Base-by-base conservation (phyloP, 352 stramenopile species). In the Aphanomyces invadans region DNA sequence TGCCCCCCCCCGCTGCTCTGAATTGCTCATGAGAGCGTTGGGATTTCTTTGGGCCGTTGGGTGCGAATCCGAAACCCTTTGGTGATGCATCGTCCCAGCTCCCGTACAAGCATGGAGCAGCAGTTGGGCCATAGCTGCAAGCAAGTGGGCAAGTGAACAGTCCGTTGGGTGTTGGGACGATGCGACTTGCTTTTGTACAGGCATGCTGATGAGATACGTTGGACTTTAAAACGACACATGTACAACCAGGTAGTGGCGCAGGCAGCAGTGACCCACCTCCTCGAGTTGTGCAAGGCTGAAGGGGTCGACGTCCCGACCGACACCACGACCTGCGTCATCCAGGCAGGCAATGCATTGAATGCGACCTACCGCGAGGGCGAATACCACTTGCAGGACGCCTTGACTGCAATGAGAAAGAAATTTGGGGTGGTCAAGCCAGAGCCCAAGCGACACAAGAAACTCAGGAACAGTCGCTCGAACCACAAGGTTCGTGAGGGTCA, bases 1-100 rank as follows among this genome's bases (percentile, higher is more conserved):
- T 73, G 19, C 32, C 38, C 10, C 29, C 51, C 12, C n/a, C 29
- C 4, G 45, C 61, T n/a, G n/a, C n/a, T n/a, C n/a, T n/a, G n/a
- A n/a, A n/a, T n/a, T n/a, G n/a, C n/a, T n/a, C n/a, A n/a, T n/a
- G n/a, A n/a, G n/a, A n/a, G n/a, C n/a, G n/a, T n/a, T n/a, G n/a
- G n/a, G n/a, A n/a, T n/a, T n/a, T n/a, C n/a, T n/a, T n/a, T n/a
- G n/a, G n/a, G n/a, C n/a, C n/a, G n/a, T n/a, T n/a, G n/a, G n/a
- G n/a, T n/a, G n/a, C n/a, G n/a, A n/a, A n/a, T n/a, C n/a, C n/a
- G n/a, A n/a, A n/a, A n/a, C n/a, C n/a, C n/a, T n/a, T n/a, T n/a
- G n/a, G n/a, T n/a, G n/a, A n/a, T n/a, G n/a, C n/a, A n/a, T n/a
- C n/a, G n/a, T n/a, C n/a, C n/a, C n/a, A n/a, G n/a, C n/a, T n/a